Evolutionary conservation across 441 rosid species (phyloP), one percentile per base, ranked within the genome.

Genomic region (Pelargonium australe): DNA sequence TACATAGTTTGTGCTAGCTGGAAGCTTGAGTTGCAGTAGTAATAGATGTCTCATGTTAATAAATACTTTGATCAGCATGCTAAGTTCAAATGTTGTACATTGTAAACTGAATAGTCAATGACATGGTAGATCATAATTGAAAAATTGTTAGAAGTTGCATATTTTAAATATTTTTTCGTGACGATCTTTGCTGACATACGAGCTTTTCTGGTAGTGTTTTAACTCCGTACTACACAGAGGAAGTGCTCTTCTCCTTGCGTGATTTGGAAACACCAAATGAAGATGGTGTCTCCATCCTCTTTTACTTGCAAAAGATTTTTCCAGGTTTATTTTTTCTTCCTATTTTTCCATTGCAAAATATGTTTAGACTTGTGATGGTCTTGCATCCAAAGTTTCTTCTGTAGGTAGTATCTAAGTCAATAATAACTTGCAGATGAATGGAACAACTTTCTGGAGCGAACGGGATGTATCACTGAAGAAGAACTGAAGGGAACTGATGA

Each of bases 211-310:
- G 66, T 73, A 96, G 99, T 69, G 97, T 96, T 76, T 82, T 96
- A 78, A 96, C 98, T 80, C 99, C 99, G 53, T 96, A 96, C 82
- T 96, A 86, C 80, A 85, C 89, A 4, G 99, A 96, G 81, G 99
- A 96, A 72, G 99, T 96, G 67, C 89, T 96, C 51, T 96, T 92
- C 79, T 91, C 99, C 17, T 57, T 85, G 86, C 76, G 1, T 8
- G 93, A 91, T 71, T 73, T 96, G 86, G 95, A 93, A 79, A 81
- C 66, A 45, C 86, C 79, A 68, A 93, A 96, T 80, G 99, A 96
- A 85, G 99, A 96, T 81, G 98, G 99, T 65, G 99, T 96, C 71
- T 93, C 99, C 0, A 89, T 96, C 76, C 85, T 87, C 67, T 96
- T 96, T 76, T 96, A 96, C 88, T 80, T 96, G 85, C 98, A 93